phyloP scores from a whole-genome alignment of 2,329 filamentous ascomycete genomes.

The Annulohypoxylon truncatum region DNA sequence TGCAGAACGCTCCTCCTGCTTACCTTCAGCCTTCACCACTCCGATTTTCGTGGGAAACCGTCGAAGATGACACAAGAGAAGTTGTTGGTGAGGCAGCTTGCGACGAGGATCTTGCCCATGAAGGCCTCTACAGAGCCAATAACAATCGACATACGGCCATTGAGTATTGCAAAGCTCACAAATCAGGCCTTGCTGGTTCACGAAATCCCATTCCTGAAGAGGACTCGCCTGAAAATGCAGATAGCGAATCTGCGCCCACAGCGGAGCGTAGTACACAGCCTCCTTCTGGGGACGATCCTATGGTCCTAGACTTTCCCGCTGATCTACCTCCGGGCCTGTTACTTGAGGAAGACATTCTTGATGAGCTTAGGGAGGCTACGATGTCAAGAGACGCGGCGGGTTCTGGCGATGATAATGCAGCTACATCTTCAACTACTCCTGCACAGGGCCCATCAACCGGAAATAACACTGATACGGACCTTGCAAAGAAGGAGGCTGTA shows the following conservation, averaged over 20 bases:
- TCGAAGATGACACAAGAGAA: conserved; percentile 49
- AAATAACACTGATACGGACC: conserved; percentile 37
- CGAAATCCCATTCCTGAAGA: conserved; percentile 75
- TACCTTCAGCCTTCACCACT: conserved; percentile 59
- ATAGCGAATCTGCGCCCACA: conserved; percentile 51
- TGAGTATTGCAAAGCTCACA: conserved; percentile 80
- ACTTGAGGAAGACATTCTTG: conserved; percentile 44
- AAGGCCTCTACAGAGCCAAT: conserved; percentile 86
- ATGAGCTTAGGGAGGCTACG: conserved; percentile 36
- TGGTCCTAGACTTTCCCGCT: conserved; percentile 46
- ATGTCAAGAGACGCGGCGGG: conserved; percentile 29
- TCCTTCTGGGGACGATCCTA: conserved; percentile 39
- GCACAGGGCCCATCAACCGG: conserved; percentile 36
- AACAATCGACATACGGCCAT: conserved; percentile 69
- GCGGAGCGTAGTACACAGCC: conserved; percentile 47
- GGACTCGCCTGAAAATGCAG: conserved; percentile 55
- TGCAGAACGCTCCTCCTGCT: conserved; percentile 45
- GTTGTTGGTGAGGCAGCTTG: conserved; percentile 50
- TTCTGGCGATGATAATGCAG: conserved; percentile 44
- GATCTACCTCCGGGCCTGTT: conserved; percentile 42
- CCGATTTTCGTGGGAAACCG: conserved; percentile 60
- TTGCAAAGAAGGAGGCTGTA: conserved; percentile 51
- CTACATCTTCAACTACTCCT: conserved; percentile 42
- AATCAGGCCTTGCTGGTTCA: conserved; percentile 65
- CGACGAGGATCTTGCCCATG: conserved; percentile 71